Conservation (phyloP, 331 rosid genomes). For the Rosa hybrid region DNA sequence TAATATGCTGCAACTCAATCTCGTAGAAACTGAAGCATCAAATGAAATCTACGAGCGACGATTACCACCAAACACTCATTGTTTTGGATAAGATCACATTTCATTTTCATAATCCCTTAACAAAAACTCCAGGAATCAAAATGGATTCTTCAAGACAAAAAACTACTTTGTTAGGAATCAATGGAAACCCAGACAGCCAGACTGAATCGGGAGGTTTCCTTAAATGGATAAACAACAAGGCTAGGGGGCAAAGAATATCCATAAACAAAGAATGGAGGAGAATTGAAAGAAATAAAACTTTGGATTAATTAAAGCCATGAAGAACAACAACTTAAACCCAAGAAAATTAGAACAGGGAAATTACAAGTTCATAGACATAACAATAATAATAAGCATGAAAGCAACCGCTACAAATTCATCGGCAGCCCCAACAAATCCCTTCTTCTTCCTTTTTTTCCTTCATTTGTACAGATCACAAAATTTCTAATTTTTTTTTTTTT, state of each 20-base stretch:
- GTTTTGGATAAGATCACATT: background rate
- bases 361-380: slow-evolving; percentile 21
- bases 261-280: background rate
- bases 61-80: background rate
- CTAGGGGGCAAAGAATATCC: background rate
- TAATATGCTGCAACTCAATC: background rate
- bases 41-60: background rate
- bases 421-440: slow-evolving; percentile 32
- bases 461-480: slow-evolving; percentile 21
- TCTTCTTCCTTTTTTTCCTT: background rate
- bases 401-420: slow-evolving; percentile 30
- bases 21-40: background rate
- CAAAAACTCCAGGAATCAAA: background rate
- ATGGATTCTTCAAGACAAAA: background rate
- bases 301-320: background rate
- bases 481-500: background rate
- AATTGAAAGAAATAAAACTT: background rate
- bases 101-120: background rate
- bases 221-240: background rate
- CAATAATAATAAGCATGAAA: slow-evolving; percentile 12
- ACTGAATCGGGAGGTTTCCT: background rate
- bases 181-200: background rate
- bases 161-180: background rate
- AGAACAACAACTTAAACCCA: slow-evolving; percentile 20
- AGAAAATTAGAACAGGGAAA: background rate